These are phyloP conservation scores for Psidium friedrichsthalianum DNA, from an alignment of 345 rosid species.

Conservation along the genomic window DNA sequence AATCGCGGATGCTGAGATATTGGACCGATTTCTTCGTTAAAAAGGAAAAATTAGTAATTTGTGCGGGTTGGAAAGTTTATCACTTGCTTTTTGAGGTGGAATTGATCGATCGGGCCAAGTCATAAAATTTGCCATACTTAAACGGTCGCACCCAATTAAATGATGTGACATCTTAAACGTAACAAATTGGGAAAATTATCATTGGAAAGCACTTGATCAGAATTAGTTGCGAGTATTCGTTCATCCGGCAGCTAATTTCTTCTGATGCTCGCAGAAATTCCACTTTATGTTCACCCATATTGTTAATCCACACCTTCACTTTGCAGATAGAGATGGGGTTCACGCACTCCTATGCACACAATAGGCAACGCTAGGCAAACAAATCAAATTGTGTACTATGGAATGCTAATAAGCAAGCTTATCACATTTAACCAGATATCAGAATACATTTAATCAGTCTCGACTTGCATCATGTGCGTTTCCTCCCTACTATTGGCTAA, in stretches of 20 bases:
- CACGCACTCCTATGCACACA: background rate
- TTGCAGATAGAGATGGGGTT: constrained; percentile 1
- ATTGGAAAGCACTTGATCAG: too few species aligned
- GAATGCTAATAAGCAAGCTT: background rate
- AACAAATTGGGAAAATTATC: too few species aligned
- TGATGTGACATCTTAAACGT: too few species aligned
- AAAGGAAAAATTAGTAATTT: too few species aligned
- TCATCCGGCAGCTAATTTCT: constrained; percentile 49
- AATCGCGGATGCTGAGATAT: too few species aligned
- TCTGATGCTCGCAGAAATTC: constrained; percentile 85
- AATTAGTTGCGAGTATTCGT: too few species aligned
- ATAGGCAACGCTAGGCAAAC: background rate
- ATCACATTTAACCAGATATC: background rate
- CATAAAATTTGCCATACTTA: too few species aligned
- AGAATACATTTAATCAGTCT: background rate
- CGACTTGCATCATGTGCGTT: background rate
- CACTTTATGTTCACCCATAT: constrained; percentile 62
- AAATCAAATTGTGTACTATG: background rate
- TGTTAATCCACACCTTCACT: constrained; percentile 85
- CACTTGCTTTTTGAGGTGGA: too few species aligned
- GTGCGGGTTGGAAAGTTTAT: too few species aligned
- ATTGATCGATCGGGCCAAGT: too few species aligned
- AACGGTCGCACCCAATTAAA: too few species aligned
- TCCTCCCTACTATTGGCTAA: background rate
- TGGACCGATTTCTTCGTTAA: too few species aligned